Evolutionary conservation across 345 rosid species (phyloP).

Genomic region (Populus euphratica): DNA sequence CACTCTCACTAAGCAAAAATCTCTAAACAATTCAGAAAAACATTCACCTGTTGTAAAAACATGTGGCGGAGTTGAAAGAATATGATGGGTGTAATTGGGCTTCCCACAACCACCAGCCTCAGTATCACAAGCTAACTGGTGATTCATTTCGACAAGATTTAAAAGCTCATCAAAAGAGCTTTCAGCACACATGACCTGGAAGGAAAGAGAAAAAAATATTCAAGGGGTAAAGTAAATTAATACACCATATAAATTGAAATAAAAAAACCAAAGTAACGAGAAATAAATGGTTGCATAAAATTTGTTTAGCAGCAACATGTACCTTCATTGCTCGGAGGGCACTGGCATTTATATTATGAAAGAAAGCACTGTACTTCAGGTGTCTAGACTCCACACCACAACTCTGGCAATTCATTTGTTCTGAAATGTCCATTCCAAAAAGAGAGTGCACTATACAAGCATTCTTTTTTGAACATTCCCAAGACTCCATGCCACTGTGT

Average conservation of each 20-base stretch:
- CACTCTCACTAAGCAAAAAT: conserved; percentile 10
- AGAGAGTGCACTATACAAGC: conserved; percentile 79
- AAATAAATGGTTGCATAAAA: not conserved
- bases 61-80: conserved; percentile 69
- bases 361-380: conserved; percentile 86
- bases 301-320: conserved; percentile 6
- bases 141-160: conserved; percentile 80
- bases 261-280: not conserved
- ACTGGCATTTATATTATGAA: conserved; percentile 89
- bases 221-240: not conserved
- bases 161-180: conserved; percentile 74
- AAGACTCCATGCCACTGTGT: conserved; percentile 56
- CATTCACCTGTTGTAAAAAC: conserved; percentile 76
- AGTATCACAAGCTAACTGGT: conserved; percentile 85
- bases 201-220: conserved; percentile 8
- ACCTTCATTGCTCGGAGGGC: conserved; percentile 90
- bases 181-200: conserved; percentile 64
- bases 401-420: conserved; percentile 70
- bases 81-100: conserved; percentile 71
- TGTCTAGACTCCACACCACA: conserved; percentile 85
- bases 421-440: conserved; percentile 86
- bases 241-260: not conserved
- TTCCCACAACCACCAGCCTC: conserved; percentile 88
- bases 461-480: conserved; percentile 73
- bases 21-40: not conserved